These are phyloP conservation scores for Aegilops sharonensis DNA, from an alignment of 176 grass and related monocot species.

Conservation along the genomic window DNA sequence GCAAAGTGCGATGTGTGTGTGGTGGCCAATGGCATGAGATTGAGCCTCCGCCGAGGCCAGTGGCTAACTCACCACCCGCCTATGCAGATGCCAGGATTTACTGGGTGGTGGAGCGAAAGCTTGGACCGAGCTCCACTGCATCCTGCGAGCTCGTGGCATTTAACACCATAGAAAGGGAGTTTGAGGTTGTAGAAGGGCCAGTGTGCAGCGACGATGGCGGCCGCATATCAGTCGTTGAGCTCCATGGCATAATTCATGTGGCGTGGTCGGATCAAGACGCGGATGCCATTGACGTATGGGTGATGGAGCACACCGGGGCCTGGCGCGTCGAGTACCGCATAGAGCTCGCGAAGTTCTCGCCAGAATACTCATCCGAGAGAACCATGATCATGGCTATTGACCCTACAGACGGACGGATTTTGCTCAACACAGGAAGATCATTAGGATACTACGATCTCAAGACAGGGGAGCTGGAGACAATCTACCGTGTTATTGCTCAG, in stretches of 20 bases:
- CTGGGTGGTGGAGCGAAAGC: neutral
- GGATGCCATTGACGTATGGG: neutral
- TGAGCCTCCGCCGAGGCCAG: neutral
- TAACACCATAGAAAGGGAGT: neutral
- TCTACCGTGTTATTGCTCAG: neutral
- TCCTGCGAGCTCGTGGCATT: neutral
- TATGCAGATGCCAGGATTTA: neutral
- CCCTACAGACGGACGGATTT: neutral
- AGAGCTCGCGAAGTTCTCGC: neutral
- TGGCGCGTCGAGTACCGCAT: neutral
- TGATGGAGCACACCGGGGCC: neutral
- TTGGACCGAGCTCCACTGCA: neutral
- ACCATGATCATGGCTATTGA: neutral
- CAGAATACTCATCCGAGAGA: neutral
- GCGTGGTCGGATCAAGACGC: neutral
- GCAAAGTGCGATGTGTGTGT: neutral
- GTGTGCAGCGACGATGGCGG: no score
- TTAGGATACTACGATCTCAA: slow-evolving; percentile 7
- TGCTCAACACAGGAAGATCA: neutral
- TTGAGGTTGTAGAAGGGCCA: neutral
- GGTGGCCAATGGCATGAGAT: neutral
- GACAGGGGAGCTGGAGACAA: neutral
- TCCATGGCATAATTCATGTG: neutral
- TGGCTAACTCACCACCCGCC: neutral
- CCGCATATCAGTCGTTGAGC: neutral